Evolutionary conservation across 2,329 filamentous ascomycete genomes (phyloP), one percentile per base, ranked within the genome.

Genomic region (Parastagonospora nodorum): DNA sequence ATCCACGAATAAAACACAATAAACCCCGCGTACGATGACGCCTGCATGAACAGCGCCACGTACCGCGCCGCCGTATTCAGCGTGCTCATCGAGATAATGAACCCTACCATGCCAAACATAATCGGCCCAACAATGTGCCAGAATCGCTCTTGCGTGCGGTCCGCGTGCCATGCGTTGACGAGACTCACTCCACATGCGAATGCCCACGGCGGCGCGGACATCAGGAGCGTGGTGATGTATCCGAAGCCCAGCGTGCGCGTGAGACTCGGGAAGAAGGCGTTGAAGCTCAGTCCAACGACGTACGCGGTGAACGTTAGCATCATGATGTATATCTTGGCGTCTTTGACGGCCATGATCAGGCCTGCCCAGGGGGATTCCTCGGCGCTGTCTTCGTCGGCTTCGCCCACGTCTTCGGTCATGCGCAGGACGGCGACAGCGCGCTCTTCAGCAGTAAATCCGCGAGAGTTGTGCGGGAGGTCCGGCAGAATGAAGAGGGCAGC

Each of bases 291-390:
- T 2, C 84, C 83, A 5, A 85, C 77, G 7, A 86, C 82, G 53
- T 86, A 86, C 3, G 83, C 81, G 2, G 82, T 83, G 50, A 86
- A 82, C 1, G 82, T 83, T 6, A 86, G 48, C 78, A 85, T 85
- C 81, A 87, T 82, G 52, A 87, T 61, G 61, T 85, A 87, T 54
- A 86, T 83, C 74, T 86, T 87, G 56, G 73, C 12, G 54, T 87
- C 85, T 67, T 82, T 84, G 42, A 85, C 63, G 0, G 83, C 82
- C 79, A 87, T 82, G 45, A 80, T 74, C 28, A 85, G 67, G 8
- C 84, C 84, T 8, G 78, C 77, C 53, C 83, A 80, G 2, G 75
- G 63, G 2, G 78, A 78, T 58, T 83, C 76, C n/a, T 78, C 76
- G 1, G 74, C 61, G 0, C 63, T 63, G 29, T 73, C 69, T 27